Percentiles rank a stretch among this genome's conserved stretches.
These are phyloP conservation scores for Penicillium chermesinum DNA, from an alignment of 495 filamentous ascomycete species.

Conservation along the genomic window DNA sequence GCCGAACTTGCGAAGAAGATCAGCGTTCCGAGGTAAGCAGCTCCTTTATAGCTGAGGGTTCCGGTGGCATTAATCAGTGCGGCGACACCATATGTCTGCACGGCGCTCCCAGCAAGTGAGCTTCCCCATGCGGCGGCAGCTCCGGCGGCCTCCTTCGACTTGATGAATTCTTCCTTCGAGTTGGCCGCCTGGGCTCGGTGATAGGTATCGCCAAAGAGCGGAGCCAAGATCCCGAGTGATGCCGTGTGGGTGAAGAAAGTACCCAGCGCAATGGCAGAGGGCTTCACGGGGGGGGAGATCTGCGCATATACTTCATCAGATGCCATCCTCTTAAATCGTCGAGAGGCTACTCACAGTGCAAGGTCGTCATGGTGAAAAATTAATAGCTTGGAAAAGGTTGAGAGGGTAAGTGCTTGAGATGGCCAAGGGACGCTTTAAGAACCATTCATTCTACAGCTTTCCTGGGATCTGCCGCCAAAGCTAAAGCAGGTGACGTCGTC, in stretches of 20 bases:
- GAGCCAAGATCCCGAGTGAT: constrained; percentile 74
- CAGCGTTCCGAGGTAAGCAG: constrained; percentile 84
- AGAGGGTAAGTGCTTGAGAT: not conserved
- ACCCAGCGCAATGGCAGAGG: constrained; percentile 93
- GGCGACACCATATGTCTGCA: constrained; percentile 92
- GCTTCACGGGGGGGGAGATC: constrained; percentile 95
- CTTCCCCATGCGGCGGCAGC: constrained; percentile 88
- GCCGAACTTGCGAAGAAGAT: constrained; percentile 89
- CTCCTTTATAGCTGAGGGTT: constrained; percentile 92
- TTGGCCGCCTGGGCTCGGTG: constrained; percentile 86
- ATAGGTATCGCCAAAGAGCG: constrained; percentile 93
- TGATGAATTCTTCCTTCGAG: constrained; percentile 93
- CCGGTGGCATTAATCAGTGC: constrained; percentile 94
- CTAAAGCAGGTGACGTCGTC: constrained; percentile 36
- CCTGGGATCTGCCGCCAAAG: not conserved
- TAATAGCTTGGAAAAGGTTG: not conserved
- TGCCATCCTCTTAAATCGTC: too few relatives aligned
- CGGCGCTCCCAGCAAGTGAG: constrained; percentile 77
- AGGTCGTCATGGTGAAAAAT: constrained; percentile 50
- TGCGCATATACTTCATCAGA: too few relatives aligned
- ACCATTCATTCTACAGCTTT: constrained; percentile 3
- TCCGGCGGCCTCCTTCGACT: constrained; percentile 83
- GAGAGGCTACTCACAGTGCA: constrained; percentile 58
- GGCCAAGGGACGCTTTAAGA: constrained; percentile 12
- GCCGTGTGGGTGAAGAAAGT: constrained; percentile 89